Evolutionary conservation across 306 rosid genomes (phyloP).

Genomic region (Medicago arabica): DNA sequence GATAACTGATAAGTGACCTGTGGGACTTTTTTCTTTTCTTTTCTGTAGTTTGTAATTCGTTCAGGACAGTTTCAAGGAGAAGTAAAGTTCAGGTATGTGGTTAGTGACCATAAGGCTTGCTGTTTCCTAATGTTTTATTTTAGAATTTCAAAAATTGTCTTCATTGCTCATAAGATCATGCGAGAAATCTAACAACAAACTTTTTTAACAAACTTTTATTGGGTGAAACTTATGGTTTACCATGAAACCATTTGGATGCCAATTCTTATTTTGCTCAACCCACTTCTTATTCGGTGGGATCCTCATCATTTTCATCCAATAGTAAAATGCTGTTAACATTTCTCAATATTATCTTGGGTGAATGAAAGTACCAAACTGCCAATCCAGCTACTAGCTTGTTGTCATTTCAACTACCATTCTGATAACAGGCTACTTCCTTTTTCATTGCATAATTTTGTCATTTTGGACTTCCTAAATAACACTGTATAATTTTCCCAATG

Average conservation of each 20-base stretch:
- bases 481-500: constrained; percentile 22
- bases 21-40: constrained; percentile 5
- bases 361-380: constrained; percentile 29
- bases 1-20: constrained; percentile 38
- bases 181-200: neutral
- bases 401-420: constrained; percentile 30
- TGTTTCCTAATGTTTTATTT: neutral
- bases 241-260: neutral
- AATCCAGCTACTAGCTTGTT: constrained; percentile 29
- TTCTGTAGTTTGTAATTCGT: constrained; percentile 69
- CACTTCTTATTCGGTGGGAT: neutral
- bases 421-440: constrained; percentile 23
- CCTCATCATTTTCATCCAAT: neutral
- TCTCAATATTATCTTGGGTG: constrained; percentile 11
- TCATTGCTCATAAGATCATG: constrained; percentile 23
- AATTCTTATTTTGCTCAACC: neutral
- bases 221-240: neutral
- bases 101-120: constrained; percentile 42
- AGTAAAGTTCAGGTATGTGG: constrained; percentile 78
- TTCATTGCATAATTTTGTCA: constrained; percentile 34
- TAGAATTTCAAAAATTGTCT: neutral
- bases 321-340: neutral
- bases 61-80: constrained; percentile 90
- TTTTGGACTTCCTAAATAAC: constrained; percentile 14
- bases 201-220: neutral